Base-by-base conservation (phyloP, 2,329 filamentous ascomycete species). In the Mycosphaerella arachidis region DNA sequence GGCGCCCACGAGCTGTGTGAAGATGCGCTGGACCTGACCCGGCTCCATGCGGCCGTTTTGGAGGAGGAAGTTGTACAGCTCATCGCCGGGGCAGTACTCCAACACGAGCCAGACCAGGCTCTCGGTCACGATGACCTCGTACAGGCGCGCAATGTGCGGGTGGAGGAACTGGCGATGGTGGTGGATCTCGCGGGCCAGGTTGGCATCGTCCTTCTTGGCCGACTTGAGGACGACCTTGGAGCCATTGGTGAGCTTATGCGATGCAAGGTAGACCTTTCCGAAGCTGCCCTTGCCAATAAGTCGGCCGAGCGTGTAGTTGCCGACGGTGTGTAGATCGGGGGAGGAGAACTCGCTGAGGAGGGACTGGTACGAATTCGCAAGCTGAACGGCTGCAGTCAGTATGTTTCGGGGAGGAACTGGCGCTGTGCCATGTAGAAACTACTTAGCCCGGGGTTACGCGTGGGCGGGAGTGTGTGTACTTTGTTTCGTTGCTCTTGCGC, bases 201-300 rank as follows among this genome's bases (percentile, higher is more conserved):
- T 99, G 57, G 91, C 86, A 75, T 99, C 94, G 73, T 92, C 89
- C 75, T 96, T 97, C 74, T 94, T 93, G 64, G 94, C 94, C 62
- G 92, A 97, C 78, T 99, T 99, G 77, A 99, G 90, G 37, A 99
- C 94, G 69, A 99, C 94, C 86, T 97, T 97, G 73, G 92, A 96
- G 71, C 92, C 93, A 86, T 97, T 97, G 71, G 91, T 97, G 75
- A 99, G 91, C 76, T 97, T 97, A 77, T 99, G 94, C 50, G 88
- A 86, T 60, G 93, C 94, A 60, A 99, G 83, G 76, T 99, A 99
- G 71, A 99, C 94, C 78, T 97, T 97, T 70, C 94, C 94, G 77
- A 99, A 99, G 65, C 92, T 97, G 59, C 94, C 94, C 74, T 97
- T 99, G 67, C 94, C 94, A 73, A 99, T 96, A 60, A 99, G 81